Evolutionary conservation across 306 rosid genomes (phyloP), one percentile per base, ranked within the genome.

Genomic region (Corylus americana): DNA sequence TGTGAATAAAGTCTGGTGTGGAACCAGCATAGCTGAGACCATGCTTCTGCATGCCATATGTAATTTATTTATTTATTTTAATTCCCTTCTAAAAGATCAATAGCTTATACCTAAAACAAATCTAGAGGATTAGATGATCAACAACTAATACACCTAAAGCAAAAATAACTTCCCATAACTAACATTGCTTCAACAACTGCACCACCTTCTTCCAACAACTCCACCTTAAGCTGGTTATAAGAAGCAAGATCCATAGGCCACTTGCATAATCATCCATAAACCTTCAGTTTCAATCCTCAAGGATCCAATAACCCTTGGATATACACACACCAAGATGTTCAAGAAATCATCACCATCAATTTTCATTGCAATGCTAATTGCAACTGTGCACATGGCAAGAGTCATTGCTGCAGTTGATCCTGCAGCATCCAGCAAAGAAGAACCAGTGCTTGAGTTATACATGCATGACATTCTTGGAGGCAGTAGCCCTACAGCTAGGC

Each of bases 381-480:
- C 82, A 27, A 51, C 73, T 73, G 62, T 73, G 70, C 82, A 73
- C 54, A 54, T 48, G 29, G 53, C 66, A 55, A 79, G 66, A 0
- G 22, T 18, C 49, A 70, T 57, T 58, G 75, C 79, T 58, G 76
- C 89, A 76, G 81, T 80, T 53, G 84, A 45, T 48, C 76, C 85
- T 6, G 83, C 74, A 44, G 54, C 16, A 53, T 74, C 66, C 16
- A 53, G 75, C 37, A 77, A 71, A 39, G 53, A 77, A 16, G 87
- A 81, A 62, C 81, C 84, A n/a, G 51, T 79, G 42, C 85, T 88
- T 62, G 88, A 83, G 58, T 69, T 85, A 47, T 88, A 85, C 81
- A 78, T 88, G 88, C 88, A 88, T 55, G 91, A 86, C 85, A 82
- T 85, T 74, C 81, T 85, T 13, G 91, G 89, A 11, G 87, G 91